Conservation (phyloP, 129 eudicot genomes). For the Escallonia rubra region DNA sequence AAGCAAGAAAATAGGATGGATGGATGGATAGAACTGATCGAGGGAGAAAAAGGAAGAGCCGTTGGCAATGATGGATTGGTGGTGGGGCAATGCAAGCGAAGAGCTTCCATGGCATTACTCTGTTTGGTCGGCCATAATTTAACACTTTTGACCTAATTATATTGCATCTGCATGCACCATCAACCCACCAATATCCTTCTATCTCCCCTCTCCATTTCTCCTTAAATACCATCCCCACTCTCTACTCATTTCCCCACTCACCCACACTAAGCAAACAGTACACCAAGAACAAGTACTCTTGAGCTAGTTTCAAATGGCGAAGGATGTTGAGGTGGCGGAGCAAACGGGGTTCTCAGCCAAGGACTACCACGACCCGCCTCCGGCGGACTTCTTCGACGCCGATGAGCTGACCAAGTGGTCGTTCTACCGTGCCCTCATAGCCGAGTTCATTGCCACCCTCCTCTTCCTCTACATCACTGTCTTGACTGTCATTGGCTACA, state of each 20-base stretch:
- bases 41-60: not conserved
- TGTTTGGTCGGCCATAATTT: constrained; percentile 3
- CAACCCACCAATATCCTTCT: too few species aligned
- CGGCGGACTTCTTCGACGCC: constrained; percentile 8
- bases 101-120: not conserved
- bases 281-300: constrained; percentile 1
- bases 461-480: constrained; percentile 25
- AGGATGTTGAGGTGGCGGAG: constrained; percentile 18
- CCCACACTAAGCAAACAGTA: not conserved
- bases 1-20: too few species aligned
- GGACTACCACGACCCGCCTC: constrained; percentile 25
- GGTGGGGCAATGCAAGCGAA: not conserved
- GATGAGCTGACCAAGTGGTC: constrained; percentile 16
- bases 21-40: too few species aligned
- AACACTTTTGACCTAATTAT: too few species aligned
- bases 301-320: not conserved
- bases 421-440: constrained; percentile 16
- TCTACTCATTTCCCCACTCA: not conserved
- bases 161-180: too few species aligned
- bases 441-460: constrained; percentile 22
- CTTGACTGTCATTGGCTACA: constrained; percentile 23
- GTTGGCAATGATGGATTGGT: not conserved
- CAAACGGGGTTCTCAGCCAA: not conserved
- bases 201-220: not conserved
- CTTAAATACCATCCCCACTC: constrained; percentile 8